Evolutionary conservation across 164 flowering plant genomes (phyloP), one percentile per base, ranked within the genome.

Genomic region (Echeveria elegans): DNA sequence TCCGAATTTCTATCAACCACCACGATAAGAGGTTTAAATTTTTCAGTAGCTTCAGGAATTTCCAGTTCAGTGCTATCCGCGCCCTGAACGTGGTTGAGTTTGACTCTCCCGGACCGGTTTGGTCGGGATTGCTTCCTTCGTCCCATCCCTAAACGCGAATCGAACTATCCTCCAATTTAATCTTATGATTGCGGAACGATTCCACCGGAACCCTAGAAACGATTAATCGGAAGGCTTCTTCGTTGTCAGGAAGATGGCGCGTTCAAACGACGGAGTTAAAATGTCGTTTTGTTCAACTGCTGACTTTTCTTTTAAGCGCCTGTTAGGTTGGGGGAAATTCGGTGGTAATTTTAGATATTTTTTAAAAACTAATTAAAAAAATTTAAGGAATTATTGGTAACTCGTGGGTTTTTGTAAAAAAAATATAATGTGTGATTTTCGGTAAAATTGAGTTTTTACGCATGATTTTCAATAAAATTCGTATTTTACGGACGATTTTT

Each of bases 1-100:
- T 77, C 73, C 1, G 72, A 73, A 56, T 59, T 48, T 67, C 74
- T 62, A 72, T 85, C 84, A 71, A 84, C 71, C 65, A 85, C 81
- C 1, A 90, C 82, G 63, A 73, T 86, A 68, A 73, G 77, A 28
- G 61, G 61, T 18, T 56, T 56, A 2, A 4, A 18, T 12, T 18
- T 26, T 4, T 53, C 60, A 3, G 1, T 31, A 14, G 31, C 60
- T 53, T 53, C 60, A 9, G 31, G 10, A 53, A 53, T 12, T 53
- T 28, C 60, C 16, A 26, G 31, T 12, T 53, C 60, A 53, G 31
- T 14, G 31, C 4, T 2, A 56, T 2, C 23, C 19, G 28, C 32
- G 61, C 28, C n/a, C n/a, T n/a, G n/a, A n/a, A n/a, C 61, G 61
- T 56, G 18, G 2, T 56, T 56, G 15, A 1, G 31, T 56, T 56